Conservation (phyloP, 108 stramenopile genomes). For the Cyclotella baltica region DNA sequence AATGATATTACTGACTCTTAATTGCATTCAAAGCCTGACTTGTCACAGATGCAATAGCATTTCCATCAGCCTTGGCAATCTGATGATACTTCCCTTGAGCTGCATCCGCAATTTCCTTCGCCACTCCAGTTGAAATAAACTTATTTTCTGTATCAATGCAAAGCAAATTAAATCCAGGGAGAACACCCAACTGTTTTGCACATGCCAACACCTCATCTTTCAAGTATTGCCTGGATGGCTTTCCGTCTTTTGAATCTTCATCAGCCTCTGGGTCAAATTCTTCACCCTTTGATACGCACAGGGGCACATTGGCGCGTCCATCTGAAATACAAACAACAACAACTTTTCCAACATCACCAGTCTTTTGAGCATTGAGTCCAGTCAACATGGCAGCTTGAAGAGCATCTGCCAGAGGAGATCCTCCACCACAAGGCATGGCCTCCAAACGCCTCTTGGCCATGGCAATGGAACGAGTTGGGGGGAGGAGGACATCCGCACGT, state of each 20-base stretch:
- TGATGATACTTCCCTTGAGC: conserved; percentile 91
- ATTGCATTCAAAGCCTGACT: conserved; percentile 80
- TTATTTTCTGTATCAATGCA: conserved; percentile 97
- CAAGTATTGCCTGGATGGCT: conserved; percentile 89
- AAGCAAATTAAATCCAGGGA: conserved; percentile 92
- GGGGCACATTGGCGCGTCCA: conserved; percentile 96
- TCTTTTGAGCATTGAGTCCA: conserved; percentile 94
- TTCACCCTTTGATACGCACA: conserved; percentile 88
- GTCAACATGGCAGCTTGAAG: conserved; percentile 87
- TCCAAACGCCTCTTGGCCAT: conserved; percentile 94
- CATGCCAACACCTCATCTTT: conserved; percentile 96
- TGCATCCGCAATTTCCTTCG: conserved; percentile 96
- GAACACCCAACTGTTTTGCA: conserved; percentile 84
- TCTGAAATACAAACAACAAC: conserved; percentile 94
- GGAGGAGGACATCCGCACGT: conserved; percentile 93
- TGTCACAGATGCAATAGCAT: conserved; percentile 86
- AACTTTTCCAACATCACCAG: conserved; percentile 95
- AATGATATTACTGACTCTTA: conserved; percentile 56
- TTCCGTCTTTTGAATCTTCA: conserved; percentile 91
- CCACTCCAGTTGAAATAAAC: conserved; percentile 96
- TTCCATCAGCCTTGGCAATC: conserved; percentile 89
- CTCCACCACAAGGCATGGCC: conserved; percentile 98
- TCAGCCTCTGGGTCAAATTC: conserved; percentile 86
- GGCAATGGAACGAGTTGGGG: conserved; percentile 95
- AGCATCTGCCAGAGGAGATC: conserved; percentile 95